Conservation (phyloP, 2,329 filamentous ascomycete species). For the Graphiopsis chlorocephala region DNA sequence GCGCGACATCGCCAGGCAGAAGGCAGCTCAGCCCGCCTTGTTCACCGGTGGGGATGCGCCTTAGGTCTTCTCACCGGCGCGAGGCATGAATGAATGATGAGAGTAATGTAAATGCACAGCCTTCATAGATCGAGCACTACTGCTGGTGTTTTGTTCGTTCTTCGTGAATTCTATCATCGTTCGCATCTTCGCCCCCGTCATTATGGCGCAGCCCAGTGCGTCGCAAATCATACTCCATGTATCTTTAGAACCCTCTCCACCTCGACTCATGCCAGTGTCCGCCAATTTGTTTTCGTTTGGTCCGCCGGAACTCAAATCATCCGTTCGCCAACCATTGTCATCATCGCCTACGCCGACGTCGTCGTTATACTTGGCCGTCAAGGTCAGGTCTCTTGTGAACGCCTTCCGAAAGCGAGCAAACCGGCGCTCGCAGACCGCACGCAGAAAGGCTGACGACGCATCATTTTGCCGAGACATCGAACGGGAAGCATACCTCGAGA, state of each 20-base stretch:
- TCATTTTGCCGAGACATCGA: constrained; percentile 32
- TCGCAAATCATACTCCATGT: not conserved
- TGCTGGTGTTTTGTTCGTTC: not conserved
- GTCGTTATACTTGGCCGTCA: constrained; percentile 37
- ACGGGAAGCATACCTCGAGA: constrained; percentile 24
- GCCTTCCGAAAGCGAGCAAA: constrained; percentile 38
- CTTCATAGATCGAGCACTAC: not conserved
- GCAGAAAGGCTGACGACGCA: constrained; percentile 20
- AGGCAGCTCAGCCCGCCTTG: not conserved
- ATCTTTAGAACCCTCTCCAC: constrained; percentile 10
- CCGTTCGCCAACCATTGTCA: not conserved
- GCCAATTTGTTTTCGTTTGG: constrained; percentile 6
- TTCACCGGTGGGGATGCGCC: constrained; percentile 14
- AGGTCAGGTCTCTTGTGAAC: constrained; percentile 39
- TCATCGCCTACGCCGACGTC: constrained; percentile 11
- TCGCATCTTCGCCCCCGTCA: not conserved
- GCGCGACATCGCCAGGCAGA: constrained; percentile 8
- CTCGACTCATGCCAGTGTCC: not conserved
- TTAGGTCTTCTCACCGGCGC: constrained; percentile 5
- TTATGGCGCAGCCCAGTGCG: not conserved
- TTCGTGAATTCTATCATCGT: constrained; percentile 5
- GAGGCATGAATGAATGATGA: not conserved
- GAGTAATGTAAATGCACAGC: constrained; percentile 4
- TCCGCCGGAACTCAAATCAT: constrained; percentile 13
- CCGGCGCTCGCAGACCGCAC: constrained; percentile 26